phyloP scores from a whole-genome alignment of 2,329 filamentous ascomycete genomes.

The Fusarium scirpi region DNA sequence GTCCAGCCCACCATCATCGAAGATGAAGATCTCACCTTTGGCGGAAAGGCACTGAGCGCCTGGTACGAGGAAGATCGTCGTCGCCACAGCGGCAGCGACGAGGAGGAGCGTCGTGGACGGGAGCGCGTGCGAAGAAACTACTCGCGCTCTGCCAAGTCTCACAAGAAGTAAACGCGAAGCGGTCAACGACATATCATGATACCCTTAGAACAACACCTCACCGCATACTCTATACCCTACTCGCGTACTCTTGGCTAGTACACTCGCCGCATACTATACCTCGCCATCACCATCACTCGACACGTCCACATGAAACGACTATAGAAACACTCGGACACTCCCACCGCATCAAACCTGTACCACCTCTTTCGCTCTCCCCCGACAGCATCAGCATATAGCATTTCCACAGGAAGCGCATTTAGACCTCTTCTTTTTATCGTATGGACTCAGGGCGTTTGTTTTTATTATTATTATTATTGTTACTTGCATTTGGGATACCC shows the following conservation, averaged over 20 bases:
- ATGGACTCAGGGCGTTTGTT: constrained; percentile 37
- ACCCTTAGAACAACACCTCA: constrained; percentile 32
- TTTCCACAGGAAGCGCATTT: constrained; percentile 38
- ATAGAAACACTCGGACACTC: constrained; percentile 34
- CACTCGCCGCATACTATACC: background rate
- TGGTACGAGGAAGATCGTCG: constrained; percentile 71
- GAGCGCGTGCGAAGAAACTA: constrained; percentile 53
- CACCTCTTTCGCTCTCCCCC: constrained; percentile 27
- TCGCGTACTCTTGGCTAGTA: too few species aligned
- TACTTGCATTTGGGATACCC: constrained; percentile 45
- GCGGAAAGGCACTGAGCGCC: constrained; percentile 68
- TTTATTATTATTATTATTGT: constrained; percentile 1
- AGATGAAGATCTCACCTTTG: constrained; percentile 71
- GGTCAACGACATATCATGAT: constrained; percentile 38
- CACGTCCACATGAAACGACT: constrained; percentile 38
- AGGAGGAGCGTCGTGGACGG: constrained; percentile 55
- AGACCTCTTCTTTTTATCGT: constrained; percentile 29
- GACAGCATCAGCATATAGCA: constrained; percentile 25
- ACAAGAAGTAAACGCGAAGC: constrained; percentile 48
- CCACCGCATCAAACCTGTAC: constrained; percentile 22
- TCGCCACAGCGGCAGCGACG: constrained; percentile 56
- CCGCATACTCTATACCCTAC: constrained; percentile 15
- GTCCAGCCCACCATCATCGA: constrained; percentile 68
- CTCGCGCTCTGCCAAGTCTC: constrained; percentile 46
- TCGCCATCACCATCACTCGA: constrained; percentile 28